Evolutionary conservation across 768 basidiomycete genomes (phyloP), one percentile per base, ranked within the genome.

Genomic region (Leccinellum albellum): DNA sequence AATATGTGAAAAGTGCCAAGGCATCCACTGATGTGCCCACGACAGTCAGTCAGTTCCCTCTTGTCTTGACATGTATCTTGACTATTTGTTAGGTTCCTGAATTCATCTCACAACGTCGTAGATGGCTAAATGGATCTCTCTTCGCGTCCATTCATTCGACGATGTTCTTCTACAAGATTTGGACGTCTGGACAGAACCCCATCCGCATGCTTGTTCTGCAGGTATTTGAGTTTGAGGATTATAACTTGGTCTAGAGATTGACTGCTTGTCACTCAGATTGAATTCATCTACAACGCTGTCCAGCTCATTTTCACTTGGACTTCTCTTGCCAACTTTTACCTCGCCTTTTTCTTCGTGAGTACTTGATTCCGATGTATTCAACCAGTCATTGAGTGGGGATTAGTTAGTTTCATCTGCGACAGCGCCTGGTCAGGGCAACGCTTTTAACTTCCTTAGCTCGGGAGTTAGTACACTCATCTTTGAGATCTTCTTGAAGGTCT

Each of bases 11-110:
- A 80, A 89, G 85, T 65, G 95, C 95, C 15, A 94, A 95, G 63
- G 95, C 94, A 0, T 82, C 94, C 44, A 98, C 95, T n/a, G 95
- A 98, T 74, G 94, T 96, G 4, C 95, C 95, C 31, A 88, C 92
- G 35, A 80, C 85, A 20, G 86, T 85, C 49, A 56, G 77, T 67
- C 20, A 46, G 45, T 33, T 53, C 23, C 3, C n/a, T 6, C 54
- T 48, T 2, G 15, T 12, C 28, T 23, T 6, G 1, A 40, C 24
- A 14, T 32, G 23, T 47, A 8, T 29, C 48, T 54, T 59, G 48
- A 62, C 31, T 13, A 4, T 53, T 48, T 3, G 3, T 12, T 31
- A 85, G 81, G 83, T 96, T 51, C 85, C 94, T 14, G 95, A 97
- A 70, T 96, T 96, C 75, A 97, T 96, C 61, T 93, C 91, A 3